Evolutionary conservation across 441 rosid species (phyloP).

Genomic region (Jatropha multifida): DNA sequence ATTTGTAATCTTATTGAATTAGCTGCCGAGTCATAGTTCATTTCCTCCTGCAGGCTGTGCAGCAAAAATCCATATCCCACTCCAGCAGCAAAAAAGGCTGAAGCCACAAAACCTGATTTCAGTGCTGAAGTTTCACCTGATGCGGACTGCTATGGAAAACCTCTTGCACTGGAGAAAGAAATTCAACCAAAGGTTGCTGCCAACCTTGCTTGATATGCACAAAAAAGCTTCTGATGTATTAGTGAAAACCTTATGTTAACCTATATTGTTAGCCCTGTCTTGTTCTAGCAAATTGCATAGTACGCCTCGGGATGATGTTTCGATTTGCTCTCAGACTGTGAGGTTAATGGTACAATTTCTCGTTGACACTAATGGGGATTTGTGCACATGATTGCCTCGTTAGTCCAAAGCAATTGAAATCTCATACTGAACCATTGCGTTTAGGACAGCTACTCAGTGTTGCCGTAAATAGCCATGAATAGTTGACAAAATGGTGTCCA

Average conservation of each 20-base stretch:
- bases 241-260: background rate
- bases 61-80: conserved; percentile 67
- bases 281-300: conserved; percentile 1
- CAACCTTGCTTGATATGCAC: conserved; percentile 31
- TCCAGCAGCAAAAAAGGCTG: conserved; percentile 37
- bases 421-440: conserved; percentile 14
- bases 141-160: conserved; percentile 34
- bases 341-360: conserved; percentile 14
- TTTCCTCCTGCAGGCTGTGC: conserved; percentile 50
- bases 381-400: conserved; percentile 1
- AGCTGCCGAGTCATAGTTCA: background rate
- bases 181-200: conserved; percentile 30
- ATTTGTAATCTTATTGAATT: background rate
- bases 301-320: conserved; percentile 14
- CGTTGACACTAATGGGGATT: conserved; percentile 8
- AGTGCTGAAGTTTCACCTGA: conserved; percentile 31
- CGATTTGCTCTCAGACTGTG: conserved; percentile 19
- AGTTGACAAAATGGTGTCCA: conserved; percentile 4
- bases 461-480: background rate
- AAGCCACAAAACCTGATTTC: conserved; percentile 33
- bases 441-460: background rate
- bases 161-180: conserved; percentile 32
- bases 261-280: conserved; percentile 7
- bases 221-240: conserved; percentile 6
- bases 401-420: conserved; percentile 19